Evolutionary conservation across 768 basidiomycete species (phyloP).

Genomic region (Mrakia blollopis): DNA sequence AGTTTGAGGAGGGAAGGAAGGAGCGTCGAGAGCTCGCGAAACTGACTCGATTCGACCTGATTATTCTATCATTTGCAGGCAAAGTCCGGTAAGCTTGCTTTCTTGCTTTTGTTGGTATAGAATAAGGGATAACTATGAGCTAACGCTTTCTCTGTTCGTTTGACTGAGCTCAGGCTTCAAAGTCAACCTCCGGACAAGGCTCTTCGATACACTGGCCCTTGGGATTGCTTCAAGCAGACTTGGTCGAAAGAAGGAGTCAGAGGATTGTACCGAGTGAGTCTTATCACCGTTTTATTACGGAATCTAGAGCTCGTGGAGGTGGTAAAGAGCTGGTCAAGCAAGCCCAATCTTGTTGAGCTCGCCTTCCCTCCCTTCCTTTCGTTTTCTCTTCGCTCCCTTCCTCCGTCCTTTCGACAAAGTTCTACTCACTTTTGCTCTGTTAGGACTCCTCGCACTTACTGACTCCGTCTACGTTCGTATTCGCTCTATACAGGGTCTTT

Average conservation of each 20-base stretch:
- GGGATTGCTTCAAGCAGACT: conserved; percentile 80
- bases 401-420: background rate
- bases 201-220: conserved; percentile 71
- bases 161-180: conserved; percentile 53
- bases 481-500: conserved; percentile 60
- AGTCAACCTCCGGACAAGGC: conserved; percentile 73
- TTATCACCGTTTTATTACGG: background rate
- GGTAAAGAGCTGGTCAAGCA: background rate
- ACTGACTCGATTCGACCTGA: background rate
- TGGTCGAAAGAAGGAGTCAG: conserved; percentile 72
- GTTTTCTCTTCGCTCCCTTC: background rate
- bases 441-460: background rate
- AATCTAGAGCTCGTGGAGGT: background rate
- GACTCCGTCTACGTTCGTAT: background rate
- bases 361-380: background rate
- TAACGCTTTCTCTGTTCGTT: background rate
- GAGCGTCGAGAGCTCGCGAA: background rate
- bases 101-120: background rate
- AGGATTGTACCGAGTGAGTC: conserved; percentile 81
- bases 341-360: background rate
- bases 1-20: background rate
- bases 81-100: conserved; percentile 60
- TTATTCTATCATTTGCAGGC: conserved; percentile 44
- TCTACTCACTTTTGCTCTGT: background rate
- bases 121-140: no score